phyloP scores from a whole-genome alignment of 1,139 yeast species.

The Pichia cactophila region DNA sequence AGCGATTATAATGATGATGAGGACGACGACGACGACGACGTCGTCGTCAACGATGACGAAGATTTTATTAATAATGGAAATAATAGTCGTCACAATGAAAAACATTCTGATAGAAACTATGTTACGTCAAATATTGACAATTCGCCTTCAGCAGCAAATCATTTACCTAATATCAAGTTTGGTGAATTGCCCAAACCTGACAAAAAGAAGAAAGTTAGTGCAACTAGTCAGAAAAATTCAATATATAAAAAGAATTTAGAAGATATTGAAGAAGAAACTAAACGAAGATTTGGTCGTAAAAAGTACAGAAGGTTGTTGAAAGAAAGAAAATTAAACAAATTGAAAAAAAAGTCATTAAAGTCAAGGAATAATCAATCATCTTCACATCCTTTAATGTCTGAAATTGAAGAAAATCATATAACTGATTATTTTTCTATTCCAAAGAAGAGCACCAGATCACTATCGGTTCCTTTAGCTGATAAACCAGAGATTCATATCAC shows the following conservation, averaged over 20 bases:
- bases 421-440: constrained; percentile 2
- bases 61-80: background rate
- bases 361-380: constrained; percentile 17
- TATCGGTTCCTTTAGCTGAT: constrained; percentile 6
- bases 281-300: constrained; percentile 20
- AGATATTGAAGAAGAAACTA: background rate
- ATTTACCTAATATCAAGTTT: constrained; percentile 30
- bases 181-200: constrained; percentile 39
- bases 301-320: constrained; percentile 16
- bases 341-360: constrained; percentile 8
- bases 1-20: constrained; percentile 1
- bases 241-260: background rate
- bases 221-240: background rate
- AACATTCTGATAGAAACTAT: no score
- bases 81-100: background rate
- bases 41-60: background rate
- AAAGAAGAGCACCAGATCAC: constrained; percentile 5
- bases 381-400: constrained; percentile 1
- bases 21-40: background rate
- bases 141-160: background rate
- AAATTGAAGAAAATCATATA: background rate
- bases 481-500: constrained; percentile 7
- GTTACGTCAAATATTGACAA: no score
- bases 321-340: constrained; percentile 14
- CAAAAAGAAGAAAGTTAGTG: constrained; percentile 26